Evolutionary conservation across 2,329 filamentous ascomycete genomes (phyloP).

Genomic region (Chrysoporthe puriensis): DNA sequence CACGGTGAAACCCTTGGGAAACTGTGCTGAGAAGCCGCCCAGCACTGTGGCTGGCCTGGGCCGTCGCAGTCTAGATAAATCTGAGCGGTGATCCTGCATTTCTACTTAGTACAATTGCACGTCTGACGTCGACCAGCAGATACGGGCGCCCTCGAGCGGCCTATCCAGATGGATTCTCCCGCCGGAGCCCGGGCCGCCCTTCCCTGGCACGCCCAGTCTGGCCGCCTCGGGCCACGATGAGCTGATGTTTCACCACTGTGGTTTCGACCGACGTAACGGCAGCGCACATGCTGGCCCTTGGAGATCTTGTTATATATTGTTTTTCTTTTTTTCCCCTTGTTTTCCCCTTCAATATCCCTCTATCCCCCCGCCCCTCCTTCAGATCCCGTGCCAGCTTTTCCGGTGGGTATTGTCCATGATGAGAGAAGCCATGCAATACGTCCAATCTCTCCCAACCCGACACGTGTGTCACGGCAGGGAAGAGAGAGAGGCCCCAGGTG

Average conservation of each 20-base stretch:
- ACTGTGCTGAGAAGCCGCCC: neutral
- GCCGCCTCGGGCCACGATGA: neutral
- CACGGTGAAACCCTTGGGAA: neutral
- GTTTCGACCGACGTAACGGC: neutral
- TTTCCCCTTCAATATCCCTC: no score
- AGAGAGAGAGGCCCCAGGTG: neutral
- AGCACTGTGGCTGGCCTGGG: neutral
- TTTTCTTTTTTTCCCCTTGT: neutral
- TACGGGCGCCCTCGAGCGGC: neutral
- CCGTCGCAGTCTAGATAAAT: neutral
- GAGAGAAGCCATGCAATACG: neutral
- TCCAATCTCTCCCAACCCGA: neutral
- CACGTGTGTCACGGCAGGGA: neutral
- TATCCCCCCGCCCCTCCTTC: neutral
- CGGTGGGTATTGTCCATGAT: slow-evolving; percentile 8
- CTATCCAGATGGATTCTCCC: neutral
- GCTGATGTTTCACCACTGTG: neutral
- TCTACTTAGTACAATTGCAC: neutral
- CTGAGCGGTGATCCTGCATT: neutral
- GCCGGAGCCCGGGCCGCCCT: slow-evolving; percentile 3
- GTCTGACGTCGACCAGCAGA: neutral
- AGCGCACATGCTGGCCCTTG: neutral
- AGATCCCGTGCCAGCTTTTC: neutral
- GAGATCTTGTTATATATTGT: neutral
- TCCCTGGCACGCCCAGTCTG: neutral